Conservation (phyloP, 257 asterid species). For the Thymus quinquecostatus region DNA sequence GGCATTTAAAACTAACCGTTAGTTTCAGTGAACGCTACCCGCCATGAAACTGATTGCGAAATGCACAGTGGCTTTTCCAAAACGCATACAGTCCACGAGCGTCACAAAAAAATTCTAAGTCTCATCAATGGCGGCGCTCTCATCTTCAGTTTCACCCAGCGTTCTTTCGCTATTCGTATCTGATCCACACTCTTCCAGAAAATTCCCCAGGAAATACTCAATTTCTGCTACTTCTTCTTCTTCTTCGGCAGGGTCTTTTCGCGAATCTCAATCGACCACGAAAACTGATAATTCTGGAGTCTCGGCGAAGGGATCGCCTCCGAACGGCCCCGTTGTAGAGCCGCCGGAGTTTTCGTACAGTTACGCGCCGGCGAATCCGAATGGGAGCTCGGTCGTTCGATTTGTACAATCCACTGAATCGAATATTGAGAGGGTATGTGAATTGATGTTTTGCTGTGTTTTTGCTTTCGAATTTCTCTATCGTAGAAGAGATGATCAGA, state of each 20-base stretch:
- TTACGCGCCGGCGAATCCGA: constrained; percentile 47
- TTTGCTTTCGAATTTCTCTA: neutral
- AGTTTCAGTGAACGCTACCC: constrained; percentile 19
- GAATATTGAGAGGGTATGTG: constrained; percentile 64
- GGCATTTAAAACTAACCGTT: neutral
- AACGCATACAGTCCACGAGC: neutral
- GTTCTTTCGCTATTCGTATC: constrained; percentile 43
- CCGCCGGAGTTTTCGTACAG: constrained; percentile 41
- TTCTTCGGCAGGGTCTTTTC: constrained; percentile 42
- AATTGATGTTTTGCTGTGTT: neutral
- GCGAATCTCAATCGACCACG: constrained; percentile 50
- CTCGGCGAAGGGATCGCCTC: constrained; percentile 37
- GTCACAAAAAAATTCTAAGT: neutral
- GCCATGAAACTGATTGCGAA: constrained; percentile 29
- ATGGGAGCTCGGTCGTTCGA: constrained; percentile 52
- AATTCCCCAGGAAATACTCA: constrained; percentile 27
- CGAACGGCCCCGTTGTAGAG: constrained; percentile 39
- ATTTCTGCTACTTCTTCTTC: constrained; percentile 38
- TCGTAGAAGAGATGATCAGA: neutral
- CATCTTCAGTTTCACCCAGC: constrained; percentile 40
- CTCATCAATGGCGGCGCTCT: constrained; percentile 56
- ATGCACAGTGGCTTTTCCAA: neutral
- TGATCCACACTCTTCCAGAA: constrained; percentile 26
- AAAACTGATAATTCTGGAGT: constrained; percentile 36
- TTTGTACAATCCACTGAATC: constrained; percentile 67